phyloP scores from a whole-genome alignment of 345 rosid species.

The Dipteronia sinensis region DNA sequence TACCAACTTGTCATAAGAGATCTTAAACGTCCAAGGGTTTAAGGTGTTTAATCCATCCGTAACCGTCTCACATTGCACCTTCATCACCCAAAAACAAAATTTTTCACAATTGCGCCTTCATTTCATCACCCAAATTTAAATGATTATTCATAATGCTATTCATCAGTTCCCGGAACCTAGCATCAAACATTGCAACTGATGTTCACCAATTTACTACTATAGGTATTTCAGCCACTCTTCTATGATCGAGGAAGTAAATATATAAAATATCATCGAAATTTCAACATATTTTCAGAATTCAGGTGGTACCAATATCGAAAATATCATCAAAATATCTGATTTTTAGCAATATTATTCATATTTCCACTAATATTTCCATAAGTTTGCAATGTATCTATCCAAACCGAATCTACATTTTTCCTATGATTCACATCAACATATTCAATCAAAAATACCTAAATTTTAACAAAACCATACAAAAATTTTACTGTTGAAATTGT shows the following conservation, averaged over 20 bases:
- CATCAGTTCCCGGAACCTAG: neutral
- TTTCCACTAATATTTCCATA: too few species aligned
- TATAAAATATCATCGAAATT: too few species aligned
- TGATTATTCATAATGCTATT: too few species aligned
- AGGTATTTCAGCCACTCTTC: neutral
- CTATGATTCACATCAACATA: neutral
- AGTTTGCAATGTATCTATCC: too few species aligned
- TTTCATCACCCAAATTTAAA: neutral
- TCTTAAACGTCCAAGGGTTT: conserved; percentile 74
- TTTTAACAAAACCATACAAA: neutral
- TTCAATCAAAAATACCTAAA: neutral
- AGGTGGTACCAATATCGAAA: too few species aligned
- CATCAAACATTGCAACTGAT: neutral
- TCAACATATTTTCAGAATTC: too few species aligned
- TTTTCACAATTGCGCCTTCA: neutral
- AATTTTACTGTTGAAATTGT: neutral
- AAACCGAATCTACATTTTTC: too few species aligned
- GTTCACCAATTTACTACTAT: neutral
- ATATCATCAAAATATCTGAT: too few species aligned
- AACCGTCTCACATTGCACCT: conserved; percentile 86
- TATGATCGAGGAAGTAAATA: too few species aligned
- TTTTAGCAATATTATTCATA: too few species aligned
- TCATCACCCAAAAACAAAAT: conserved; percentile 20
- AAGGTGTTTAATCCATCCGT: conserved; percentile 55
- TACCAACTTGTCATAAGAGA: conserved; percentile 86